phyloP scores from a whole-genome alignment of 192 early-diverging fungal species.

The Polychytrium aggregatum region DNA sequence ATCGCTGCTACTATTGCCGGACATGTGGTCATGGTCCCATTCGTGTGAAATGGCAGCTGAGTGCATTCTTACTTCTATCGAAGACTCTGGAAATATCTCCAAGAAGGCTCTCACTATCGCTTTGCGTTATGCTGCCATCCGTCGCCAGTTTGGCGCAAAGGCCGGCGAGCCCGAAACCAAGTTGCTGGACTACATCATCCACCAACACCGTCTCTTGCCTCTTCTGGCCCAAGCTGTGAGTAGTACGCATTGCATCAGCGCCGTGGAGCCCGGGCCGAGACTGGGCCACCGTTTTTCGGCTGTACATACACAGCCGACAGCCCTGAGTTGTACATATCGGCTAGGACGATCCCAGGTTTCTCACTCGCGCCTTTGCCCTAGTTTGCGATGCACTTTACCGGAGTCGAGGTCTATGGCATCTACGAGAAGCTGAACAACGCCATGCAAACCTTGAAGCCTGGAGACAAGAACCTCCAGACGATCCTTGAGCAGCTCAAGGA shows the following conservation, averaged over 20 bases:
- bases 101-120: conserved; percentile 89
- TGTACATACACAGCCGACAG: neutral
- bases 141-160: conserved; percentile 73
- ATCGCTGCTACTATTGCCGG: too few species aligned
- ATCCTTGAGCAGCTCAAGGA: conserved; percentile 77
- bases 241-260: conserved; percentile 2
- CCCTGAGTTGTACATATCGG: neutral
- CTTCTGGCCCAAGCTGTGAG: conserved; percentile 65
- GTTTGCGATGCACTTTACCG: conserved; percentile 85
- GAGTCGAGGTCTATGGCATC: conserved; percentile 65
- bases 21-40: too few species aligned
- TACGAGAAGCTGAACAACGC: conserved; percentile 68
- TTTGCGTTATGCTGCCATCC: conserved; percentile 79
- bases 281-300: neutral
- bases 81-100: conserved; percentile 72
- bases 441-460: conserved; percentile 53
- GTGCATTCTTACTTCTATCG: too few species aligned
- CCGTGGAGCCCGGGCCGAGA: neutral
- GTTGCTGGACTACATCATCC: conserved; percentile 85
- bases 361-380: too few species aligned
- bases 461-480: conserved; percentile 45
- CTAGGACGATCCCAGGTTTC: neutral
- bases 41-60: too few species aligned
- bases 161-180: conserved; percentile 67
- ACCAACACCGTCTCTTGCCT: conserved; percentile 88